A percentile compares a stretch with the other conserved stretches of the same genome.
phyloP scores from a whole-genome alignment of 2,329 filamentous ascomycete genomes.

The Sporothrix protearum region DNA sequence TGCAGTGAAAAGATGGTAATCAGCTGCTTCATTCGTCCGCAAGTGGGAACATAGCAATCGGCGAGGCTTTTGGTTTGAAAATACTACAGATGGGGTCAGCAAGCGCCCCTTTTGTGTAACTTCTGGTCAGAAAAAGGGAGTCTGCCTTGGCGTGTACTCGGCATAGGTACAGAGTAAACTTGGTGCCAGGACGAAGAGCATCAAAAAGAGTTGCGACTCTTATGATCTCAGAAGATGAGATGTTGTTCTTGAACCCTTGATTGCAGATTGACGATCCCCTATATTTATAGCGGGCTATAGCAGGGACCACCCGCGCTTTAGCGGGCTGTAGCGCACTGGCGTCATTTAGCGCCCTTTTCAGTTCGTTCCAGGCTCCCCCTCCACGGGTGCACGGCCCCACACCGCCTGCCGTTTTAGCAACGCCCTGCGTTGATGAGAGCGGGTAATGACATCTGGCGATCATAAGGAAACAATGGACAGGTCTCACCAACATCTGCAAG shows the following conservation, averaged over 20 bases:
- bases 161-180: not conserved
- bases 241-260: not conserved
- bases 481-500: not conserved
- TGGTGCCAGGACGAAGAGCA: too few relatives aligned
- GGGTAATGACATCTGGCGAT: constrained; percentile 11
- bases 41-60: not conserved
- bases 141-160: too few relatives aligned
- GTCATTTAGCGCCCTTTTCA: constrained; percentile 8
- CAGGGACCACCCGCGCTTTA: not conserved
- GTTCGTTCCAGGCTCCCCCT: not conserved
- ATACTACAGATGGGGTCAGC: too few relatives aligned
- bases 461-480: not conserved
- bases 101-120: too few relatives aligned
- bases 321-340: not conserved
- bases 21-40: not conserved
- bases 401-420: constrained; percentile 24
- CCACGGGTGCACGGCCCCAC: constrained; percentile 2
- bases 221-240: not conserved
- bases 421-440: not conserved
- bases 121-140: too few relatives aligned
- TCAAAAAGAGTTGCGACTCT: not conserved
- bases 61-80: not conserved
- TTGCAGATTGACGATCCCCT: not conserved
- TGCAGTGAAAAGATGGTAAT: not conserved
- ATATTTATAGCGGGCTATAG: not conserved